phyloP scores from a whole-genome alignment of 1,284 basidiomycete species.

The Ceratobasidium sp. region DNA sequence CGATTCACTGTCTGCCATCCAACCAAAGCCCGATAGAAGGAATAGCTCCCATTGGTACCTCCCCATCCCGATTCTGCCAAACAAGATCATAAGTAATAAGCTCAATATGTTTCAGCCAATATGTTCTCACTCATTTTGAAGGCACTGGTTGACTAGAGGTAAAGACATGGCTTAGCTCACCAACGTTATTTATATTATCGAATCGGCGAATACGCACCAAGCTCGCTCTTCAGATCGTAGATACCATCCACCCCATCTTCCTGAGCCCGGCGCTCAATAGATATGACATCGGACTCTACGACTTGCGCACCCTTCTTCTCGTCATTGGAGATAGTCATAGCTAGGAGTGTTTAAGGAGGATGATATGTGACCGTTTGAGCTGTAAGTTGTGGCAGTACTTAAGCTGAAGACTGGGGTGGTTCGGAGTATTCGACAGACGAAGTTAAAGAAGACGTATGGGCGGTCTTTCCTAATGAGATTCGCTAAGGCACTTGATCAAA shows the following conservation, averaged over 20 bases:
- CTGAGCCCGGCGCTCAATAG: constrained; percentile 10
- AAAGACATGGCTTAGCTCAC: not conserved
- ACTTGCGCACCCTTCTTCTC: constrained; percentile 17
- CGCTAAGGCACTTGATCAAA: constrained; percentile 15
- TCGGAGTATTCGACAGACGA: not conserved
- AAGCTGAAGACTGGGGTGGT: not conserved
- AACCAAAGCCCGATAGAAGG: constrained; percentile 67
- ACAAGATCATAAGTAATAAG: constrained; percentile 25
- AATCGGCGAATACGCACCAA: constrained; percentile 47
- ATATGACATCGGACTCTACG: constrained; percentile 14
- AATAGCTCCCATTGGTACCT: constrained; percentile 73
- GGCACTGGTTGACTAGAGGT: constrained; percentile 62
- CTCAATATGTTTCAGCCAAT: constrained; percentile 7
- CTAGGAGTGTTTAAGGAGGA: not conserved
- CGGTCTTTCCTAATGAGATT: constrained; percentile 6
- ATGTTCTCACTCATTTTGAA: constrained; percentile 64
- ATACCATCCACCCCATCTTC: constrained; percentile 51
- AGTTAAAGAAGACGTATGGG: not conserved
- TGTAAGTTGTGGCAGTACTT: not conserved
- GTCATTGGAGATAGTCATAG: constrained; percentile 5
- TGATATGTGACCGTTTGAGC: not conserved
- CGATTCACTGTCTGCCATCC: constrained; percentile 66
- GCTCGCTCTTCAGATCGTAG: constrained; percentile 54
- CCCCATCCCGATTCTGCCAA: constrained; percentile 70
- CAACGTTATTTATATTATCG: constrained; percentile 2